Percentiles rank a stretch among this genome's conserved stretches.
phyloP scores from a whole-genome alignment of 2,329 filamentous ascomycete genomes.

The Colletotrichum gloeosporioides region DNA sequence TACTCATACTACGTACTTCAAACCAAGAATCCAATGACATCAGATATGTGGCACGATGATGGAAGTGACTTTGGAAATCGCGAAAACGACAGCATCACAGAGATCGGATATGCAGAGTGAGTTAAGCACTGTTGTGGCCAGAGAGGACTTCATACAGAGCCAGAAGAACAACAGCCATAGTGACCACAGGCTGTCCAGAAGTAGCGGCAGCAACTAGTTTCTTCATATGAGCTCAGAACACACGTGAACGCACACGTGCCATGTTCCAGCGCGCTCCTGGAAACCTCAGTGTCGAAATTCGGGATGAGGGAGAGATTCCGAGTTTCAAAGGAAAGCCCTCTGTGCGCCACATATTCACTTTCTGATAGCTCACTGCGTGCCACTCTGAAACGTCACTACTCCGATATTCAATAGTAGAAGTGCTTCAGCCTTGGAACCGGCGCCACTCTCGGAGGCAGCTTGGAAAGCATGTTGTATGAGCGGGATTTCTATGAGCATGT shows the following conservation, averaged over 20 bases:
- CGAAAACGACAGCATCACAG: no score
- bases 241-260: background rate
- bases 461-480: background rate
- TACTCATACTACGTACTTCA: no score
- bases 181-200: no score
- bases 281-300: background rate
- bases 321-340: background rate
- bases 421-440: fast-evolving
- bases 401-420: background rate
- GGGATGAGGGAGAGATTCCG: background rate
- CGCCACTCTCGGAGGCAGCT: background rate
- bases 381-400: background rate
- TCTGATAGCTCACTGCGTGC: background rate
- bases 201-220: no score
- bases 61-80: no score
- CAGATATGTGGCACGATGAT: no score
- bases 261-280: background rate
- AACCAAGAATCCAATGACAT: no score
- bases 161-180: no score
- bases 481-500: fast-evolving
- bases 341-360: background rate
- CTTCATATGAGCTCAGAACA: fast-evolving
- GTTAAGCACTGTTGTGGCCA: no score
- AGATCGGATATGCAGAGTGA: no score
- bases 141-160: no score